Evolutionary conservation across 169 alveolate genomes (phyloP), one percentile per base, ranked within the genome.

Genomic region (Eimeria sp.): DNA sequence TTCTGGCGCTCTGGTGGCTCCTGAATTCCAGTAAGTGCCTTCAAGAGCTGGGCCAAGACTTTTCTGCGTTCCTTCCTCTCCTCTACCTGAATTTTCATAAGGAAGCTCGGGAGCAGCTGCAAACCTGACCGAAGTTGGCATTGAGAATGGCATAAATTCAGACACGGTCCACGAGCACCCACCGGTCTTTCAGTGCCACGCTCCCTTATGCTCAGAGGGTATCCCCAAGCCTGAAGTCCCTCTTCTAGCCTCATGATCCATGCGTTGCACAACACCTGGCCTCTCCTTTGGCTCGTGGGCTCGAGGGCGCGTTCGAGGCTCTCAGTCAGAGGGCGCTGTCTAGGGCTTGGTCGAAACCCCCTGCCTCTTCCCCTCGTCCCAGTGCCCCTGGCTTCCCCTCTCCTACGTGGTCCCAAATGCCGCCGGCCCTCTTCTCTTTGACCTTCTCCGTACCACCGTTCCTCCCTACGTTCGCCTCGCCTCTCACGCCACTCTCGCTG

Each of bases 181-280:
- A 87, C 93, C 82, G 93, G 93, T 43, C 93, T 87, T 34, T 63
- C 93, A 43, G 93, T 87, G 11, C 82, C 93, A 45, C 93, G 72
- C 22, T 87, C 93, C 49, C n/a, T 87, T 87, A 87, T 87, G 93
- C 93, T 87, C 51, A 87, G 51, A 20, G 93, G 93, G 43, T 87
- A 61, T 20, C 93, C 93, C 93, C 93, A 87, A 1, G 93, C 93
- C 61, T 45, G 27, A 16, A 87, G 65, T 30, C 63, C 82, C 58
- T 49, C 80, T 43, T 87, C 93, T 25, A 87, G 82, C 20, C 45
- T 58, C 93, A 87, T 87, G 43, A 30, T 87, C 93, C 93, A 87
- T 6, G 93, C 93, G 65, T 87, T 87, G 93, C 93, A 87, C 27
- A 87, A 49, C 65, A 87, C 83, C 51, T 87, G 82, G 82, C 93